Conservation (phyloP, 2,329 filamentous ascomycete genomes). For the Didymella glomerata region DNA sequence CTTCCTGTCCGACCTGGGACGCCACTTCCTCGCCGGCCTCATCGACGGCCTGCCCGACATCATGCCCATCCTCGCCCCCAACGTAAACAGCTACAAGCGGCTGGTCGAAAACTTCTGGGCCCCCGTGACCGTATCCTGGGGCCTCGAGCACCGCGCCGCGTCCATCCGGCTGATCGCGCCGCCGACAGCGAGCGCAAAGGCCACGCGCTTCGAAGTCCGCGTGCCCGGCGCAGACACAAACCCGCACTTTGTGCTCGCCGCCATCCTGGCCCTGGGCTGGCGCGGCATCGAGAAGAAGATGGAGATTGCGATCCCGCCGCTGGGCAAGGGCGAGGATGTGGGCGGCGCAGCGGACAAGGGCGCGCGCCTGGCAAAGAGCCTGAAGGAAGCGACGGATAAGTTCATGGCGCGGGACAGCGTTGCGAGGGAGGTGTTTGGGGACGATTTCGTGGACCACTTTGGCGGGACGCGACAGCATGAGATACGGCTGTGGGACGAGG, state of each 20-base stretch:
- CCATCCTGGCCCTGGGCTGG: slow-evolving; percentile 88
- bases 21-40: slow-evolving; percentile 91
- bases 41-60: slow-evolving; percentile 89
- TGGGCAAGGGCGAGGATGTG: slow-evolving; percentile 85
- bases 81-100: slow-evolving; percentile 97
- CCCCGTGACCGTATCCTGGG: slow-evolving; percentile 96
- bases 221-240: slow-evolving; percentile 96
- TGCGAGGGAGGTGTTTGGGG: slow-evolving; percentile 91
- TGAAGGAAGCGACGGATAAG: slow-evolving; percentile 82
- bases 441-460: slow-evolving; percentile 96
- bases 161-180: slow-evolving; percentile 90
- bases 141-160: slow-evolving; percentile 90
- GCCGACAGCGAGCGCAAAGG: slow-evolving; percentile 82
- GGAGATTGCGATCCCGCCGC: slow-evolving; percentile 79
- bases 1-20: slow-evolving; percentile 83
- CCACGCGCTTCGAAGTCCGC: slow-evolving; percentile 90
- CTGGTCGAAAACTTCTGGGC: slow-evolving; percentile 99
- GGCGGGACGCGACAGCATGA: slow-evolving; percentile 93
- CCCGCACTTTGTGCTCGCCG: slow-evolving; percentile 83
- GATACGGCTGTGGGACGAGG: slow-evolving; percentile 89
- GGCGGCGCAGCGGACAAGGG: slow-evolving; percentile 76
- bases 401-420: slow-evolving; percentile 83
- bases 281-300: slow-evolving; percentile 92
- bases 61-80: slow-evolving; percentile 95
- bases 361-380: slow-evolving; percentile 78